Evolutionary conservation across 2,329 filamentous ascomycete genomes (phyloP), one percentile per base, ranked within the genome.

Genomic region (Diaporthe sp.): DNA sequence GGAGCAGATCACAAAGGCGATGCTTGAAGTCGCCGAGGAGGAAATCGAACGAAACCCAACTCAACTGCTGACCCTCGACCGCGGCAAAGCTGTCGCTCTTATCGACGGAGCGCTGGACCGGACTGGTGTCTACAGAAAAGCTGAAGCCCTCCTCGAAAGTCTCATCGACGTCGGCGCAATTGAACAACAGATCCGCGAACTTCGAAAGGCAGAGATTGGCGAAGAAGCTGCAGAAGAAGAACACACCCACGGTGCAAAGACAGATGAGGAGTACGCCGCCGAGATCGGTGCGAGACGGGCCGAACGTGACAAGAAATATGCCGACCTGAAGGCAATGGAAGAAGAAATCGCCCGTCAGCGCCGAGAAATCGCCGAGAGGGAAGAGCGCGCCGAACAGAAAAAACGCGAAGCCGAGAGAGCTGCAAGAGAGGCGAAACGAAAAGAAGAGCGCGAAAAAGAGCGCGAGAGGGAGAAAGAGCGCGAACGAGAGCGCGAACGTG

Each of bases 51-150:
- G 91, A 76, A 94, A 96, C 78, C 91, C 93, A 0, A 88, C 88
- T 37, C 90, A 91, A 75, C 89, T 96, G 13, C 88, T 96, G 5
- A 92, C 92, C 22, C 89, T 94, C 68, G 93, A 95, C 79, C 92
- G 92, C 25, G 88, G 90, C 74, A 94, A 95, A 81, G 93, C 94
- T 5, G 91, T 92, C 2, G 91, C 93, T 0, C 88, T 97, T 6
- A 92, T 96, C 53, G 93, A 96, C 81, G 94, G 94, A 73, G 93
- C 93, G 1, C 89, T 94, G 25, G 94, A 96, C 79, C 91, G 94
- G 75, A 92, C 91, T 27, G 92, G 93, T 35, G 91, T 95, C 37
- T 97, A 96, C 79, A 90, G 92, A 75, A 90, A 90, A 78, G 93
- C 93, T 0, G 91, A 94, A 78, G 87, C 88, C 10, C 89, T 92